Percentiles rank a stretch among this genome's conserved stretches.
Conservation (phyloP, 202 grass and related monocot species). For the Carex arenaria region DNA sequence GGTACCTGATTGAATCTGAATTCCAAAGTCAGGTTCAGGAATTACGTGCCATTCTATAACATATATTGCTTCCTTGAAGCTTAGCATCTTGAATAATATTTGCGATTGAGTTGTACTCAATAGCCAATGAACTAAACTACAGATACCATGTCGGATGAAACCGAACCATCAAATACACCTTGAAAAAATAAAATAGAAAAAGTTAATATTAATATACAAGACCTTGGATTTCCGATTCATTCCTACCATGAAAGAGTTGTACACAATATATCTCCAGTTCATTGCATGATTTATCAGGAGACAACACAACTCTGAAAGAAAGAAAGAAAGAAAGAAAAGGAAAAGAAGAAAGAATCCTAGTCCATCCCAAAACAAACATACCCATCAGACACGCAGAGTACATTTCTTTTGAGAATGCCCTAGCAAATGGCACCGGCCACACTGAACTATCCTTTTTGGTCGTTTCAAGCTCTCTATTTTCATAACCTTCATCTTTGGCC, state of each 20-base stretch:
- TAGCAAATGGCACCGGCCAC: conserved; percentile 80
- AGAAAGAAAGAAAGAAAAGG: neutral
- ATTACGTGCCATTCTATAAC: neutral
- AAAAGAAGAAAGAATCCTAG: neutral
- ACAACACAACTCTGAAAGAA: neutral
- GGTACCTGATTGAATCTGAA: no score
- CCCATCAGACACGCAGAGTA: conserved; percentile 43
- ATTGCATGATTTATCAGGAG: neutral
- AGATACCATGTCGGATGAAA: neutral
- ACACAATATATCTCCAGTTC: neutral
- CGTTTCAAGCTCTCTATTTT: conserved; percentile 90
- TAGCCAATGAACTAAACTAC: neutral
- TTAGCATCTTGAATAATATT: neutral
- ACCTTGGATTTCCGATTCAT: neutral
- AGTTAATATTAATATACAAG: neutral
- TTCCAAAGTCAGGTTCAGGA: neutral
- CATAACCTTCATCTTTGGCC: conserved; percentile 93
- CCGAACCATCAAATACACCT: neutral
- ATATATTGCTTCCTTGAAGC: neutral
- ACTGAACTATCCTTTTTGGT: conserved; percentile 78
- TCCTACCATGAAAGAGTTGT: conserved; percentile 5
- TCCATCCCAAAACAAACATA: conserved; percentile 2
- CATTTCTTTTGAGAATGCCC: conserved; percentile 98
- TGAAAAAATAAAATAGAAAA: neutral
- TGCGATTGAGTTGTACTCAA: neutral